These are phyloP conservation scores for Neurospora sublineolata DNA, from an alignment of 495 filamentous ascomycete species.

Conservation along the genomic window DNA sequence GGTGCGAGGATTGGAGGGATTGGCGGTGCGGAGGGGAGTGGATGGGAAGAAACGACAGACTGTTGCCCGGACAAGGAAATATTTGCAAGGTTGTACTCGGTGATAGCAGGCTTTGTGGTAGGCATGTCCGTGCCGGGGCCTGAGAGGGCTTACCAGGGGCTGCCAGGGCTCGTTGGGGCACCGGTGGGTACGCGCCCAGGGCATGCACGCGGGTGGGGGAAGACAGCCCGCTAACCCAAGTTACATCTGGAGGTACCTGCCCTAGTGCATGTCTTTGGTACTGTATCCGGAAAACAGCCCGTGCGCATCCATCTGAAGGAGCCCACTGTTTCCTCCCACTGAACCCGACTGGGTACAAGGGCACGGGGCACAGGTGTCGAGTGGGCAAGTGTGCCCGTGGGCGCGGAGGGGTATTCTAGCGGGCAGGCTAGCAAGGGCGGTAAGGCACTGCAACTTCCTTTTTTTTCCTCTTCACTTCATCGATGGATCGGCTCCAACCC, in stretches of 20 bases:
- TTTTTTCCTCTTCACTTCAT: background rate
- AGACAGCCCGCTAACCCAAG: background rate
- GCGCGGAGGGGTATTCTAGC: background rate
- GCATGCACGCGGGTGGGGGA: background rate
- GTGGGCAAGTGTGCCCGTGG: background rate
- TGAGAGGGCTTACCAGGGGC: background rate
- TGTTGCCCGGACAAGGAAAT: background rate
- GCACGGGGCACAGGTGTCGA: background rate
- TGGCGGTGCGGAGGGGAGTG: background rate
- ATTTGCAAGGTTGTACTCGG: background rate
- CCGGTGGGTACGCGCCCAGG: background rate
- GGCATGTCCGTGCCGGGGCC: background rate
- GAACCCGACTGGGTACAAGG: background rate
- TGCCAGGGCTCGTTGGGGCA: background rate
- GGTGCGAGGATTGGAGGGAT: background rate
- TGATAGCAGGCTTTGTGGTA: background rate
- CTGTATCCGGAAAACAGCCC: background rate
- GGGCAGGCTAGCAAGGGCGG: background rate
- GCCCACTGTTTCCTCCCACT: background rate
- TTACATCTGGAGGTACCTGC: background rate
- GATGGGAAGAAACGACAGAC: background rate
- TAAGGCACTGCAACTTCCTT: background rate
- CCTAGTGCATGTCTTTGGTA: background rate
- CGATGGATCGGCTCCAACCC: background rate
- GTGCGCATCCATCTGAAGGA: background rate